Evolutionary conservation across 805 yeast species (phyloP).

Genomic region (Spathaspora girioi): DNA sequence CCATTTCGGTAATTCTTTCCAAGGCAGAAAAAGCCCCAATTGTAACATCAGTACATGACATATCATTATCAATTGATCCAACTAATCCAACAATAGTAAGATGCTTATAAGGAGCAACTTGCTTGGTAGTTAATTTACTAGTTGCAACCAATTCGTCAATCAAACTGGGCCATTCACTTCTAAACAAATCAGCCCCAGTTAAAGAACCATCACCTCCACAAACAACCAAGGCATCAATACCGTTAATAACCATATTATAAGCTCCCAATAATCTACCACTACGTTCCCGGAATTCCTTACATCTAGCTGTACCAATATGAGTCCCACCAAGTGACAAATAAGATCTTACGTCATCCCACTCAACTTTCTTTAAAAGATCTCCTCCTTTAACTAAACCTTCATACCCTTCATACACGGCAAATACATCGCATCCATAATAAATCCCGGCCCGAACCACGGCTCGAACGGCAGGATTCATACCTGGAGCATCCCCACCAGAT

Average conservation of each 20-base stretch:
- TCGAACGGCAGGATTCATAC: slow-evolving; percentile 75
- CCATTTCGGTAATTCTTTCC: slow-evolving; percentile 68
- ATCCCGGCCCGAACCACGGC: slow-evolving; percentile 72
- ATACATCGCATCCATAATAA: slow-evolving; percentile 60
- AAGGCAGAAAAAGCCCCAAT: slow-evolving; percentile 79
- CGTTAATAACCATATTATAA: slow-evolving; percentile 61
- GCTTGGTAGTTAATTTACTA: slow-evolving; percentile 43
- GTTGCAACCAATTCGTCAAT: slow-evolving; percentile 50
- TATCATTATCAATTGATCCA: slow-evolving; percentile 82
- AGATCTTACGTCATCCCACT: slow-evolving; percentile 72
- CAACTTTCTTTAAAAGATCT: slow-evolving; percentile 54
- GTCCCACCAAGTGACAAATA: slow-evolving; percentile 74
- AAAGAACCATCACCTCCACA: slow-evolving; percentile 85
- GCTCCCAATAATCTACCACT: slow-evolving; percentile 64
- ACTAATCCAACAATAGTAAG: slow-evolving; percentile 72
- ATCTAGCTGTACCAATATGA: slow-evolving; percentile 74
- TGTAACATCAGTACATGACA: slow-evolving; percentile 81
- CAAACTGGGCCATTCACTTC: slow-evolving; percentile 75
- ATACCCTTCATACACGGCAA: slow-evolving; percentile 70
- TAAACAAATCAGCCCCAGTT: slow-evolving; percentile 77
- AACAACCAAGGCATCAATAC: slow-evolving; percentile 74
- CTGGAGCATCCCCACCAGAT: slow-evolving; percentile 81
- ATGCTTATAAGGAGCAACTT: slow-evolving; percentile 47
- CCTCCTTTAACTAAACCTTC: slow-evolving; percentile 72
- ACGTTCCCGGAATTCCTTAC: slow-evolving; percentile 62